These are phyloP conservation scores for Phytophthora lateralis DNA, from an alignment of 352 stramenopile species.

Conservation along the genomic window DNA sequence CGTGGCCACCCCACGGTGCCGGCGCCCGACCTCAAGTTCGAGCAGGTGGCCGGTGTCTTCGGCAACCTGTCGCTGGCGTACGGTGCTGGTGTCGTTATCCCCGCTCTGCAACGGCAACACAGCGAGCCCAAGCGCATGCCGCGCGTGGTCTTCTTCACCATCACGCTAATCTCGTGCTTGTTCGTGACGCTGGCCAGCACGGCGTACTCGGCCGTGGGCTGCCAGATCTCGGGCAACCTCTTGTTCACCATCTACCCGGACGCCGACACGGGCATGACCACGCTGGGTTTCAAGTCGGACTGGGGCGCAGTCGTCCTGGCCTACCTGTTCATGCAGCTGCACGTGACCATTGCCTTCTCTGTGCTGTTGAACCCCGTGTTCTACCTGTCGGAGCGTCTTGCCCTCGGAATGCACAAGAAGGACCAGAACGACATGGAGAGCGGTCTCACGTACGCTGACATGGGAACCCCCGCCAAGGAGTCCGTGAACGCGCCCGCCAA, in stretches of 20 bases:
- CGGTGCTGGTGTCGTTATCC: slow-evolving; percentile 60
- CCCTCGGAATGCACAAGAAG: slow-evolving; percentile 56
- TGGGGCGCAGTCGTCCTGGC: slow-evolving; percentile 41
- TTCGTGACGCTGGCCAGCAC: slow-evolving; percentile 55
- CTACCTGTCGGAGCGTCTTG: slow-evolving; percentile 50
- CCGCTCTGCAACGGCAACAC: slow-evolving; percentile 59
- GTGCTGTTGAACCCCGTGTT: slow-evolving; percentile 48
- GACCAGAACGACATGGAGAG: slow-evolving; percentile 39
- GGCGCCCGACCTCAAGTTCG: slow-evolving; percentile 44
- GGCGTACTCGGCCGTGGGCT: slow-evolving; percentile 59
- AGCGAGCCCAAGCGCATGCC: slow-evolving; percentile 61
- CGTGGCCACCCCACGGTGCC: slow-evolving; percentile 49
- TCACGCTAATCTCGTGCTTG: slow-evolving; percentile 53
- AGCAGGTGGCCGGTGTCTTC: slow-evolving; percentile 53
- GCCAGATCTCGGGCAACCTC: slow-evolving; percentile 69
- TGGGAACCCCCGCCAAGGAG: slow-evolving; percentile 25
- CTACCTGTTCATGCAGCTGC: slow-evolving; percentile 45
- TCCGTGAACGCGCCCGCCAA: slow-evolving; percentile 39
- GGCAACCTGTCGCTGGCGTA: slow-evolving; percentile 69
- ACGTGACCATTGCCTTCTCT: slow-evolving; percentile 40
- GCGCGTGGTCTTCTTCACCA: slow-evolving; percentile 54
- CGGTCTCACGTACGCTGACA: slow-evolving; percentile 29
- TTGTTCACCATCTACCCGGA: slow-evolving; percentile 63
- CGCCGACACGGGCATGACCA: slow-evolving; percentile 25
- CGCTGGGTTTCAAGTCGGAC: slow-evolving; percentile 44